These are phyloP conservation scores for Penicillium lividum DNA, from an alignment of 495 filamentous ascomycete genomes.

Conservation along the genomic window DNA sequence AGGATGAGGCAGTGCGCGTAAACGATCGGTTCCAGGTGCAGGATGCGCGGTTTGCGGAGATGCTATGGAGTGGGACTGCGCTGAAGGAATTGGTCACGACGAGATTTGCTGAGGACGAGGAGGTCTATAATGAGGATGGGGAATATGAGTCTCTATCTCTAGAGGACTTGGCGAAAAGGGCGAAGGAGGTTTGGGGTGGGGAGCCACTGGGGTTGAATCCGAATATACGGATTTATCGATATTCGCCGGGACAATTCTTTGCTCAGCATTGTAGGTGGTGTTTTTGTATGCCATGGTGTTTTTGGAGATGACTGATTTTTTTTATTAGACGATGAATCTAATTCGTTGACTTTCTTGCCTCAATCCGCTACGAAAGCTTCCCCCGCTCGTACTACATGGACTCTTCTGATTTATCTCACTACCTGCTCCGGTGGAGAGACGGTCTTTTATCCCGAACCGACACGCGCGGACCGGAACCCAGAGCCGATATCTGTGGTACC, in stretches of 20 bases:
- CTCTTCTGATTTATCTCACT: slow-evolving; percentile 83
- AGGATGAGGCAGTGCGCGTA: slow-evolving; percentile 79
- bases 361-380: slow-evolving; percentile 37
- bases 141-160: slow-evolving; percentile 1
- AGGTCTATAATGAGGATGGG: slow-evolving; percentile 33
- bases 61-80: slow-evolving; percentile 61
- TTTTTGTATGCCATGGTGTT: neutral
- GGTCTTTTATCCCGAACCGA: slow-evolving; percentile 80
- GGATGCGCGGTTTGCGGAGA: slow-evolving; percentile 72
- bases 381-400: slow-evolving; percentile 86
- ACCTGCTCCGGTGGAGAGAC: slow-evolving; percentile 83
- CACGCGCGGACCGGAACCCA: slow-evolving; percentile 50
- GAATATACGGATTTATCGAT: slow-evolving; percentile 92
- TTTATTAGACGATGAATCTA: slow-evolving; percentile 73
- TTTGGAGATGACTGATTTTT: neutral
- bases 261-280: slow-evolving; percentile 76
- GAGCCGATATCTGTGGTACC: slow-evolving; percentile 66
- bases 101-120: slow-evolving; percentile 38
- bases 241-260: slow-evolving; percentile 83
- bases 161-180: slow-evolving; percentile 5
- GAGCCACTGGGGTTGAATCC: slow-evolving; percentile 82
- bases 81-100: slow-evolving; percentile 33
- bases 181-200: slow-evolving; percentile 68
- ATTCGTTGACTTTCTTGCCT: slow-evolving; percentile 59
- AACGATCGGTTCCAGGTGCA: slow-evolving; percentile 90